Conservation (phyloP, 2,329 filamentous ascomycete species). For the Aureobasidium musti region DNA sequence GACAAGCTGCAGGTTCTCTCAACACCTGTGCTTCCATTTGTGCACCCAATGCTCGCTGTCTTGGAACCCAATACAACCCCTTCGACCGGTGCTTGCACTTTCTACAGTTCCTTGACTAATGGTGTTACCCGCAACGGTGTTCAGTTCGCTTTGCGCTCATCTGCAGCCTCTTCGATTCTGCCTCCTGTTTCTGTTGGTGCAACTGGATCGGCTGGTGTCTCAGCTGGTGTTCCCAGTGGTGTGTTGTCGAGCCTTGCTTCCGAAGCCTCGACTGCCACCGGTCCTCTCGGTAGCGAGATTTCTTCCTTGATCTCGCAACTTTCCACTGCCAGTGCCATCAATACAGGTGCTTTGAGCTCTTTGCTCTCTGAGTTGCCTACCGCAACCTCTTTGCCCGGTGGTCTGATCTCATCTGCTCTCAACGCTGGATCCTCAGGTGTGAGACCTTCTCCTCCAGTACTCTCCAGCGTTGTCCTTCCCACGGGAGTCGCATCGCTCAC, state of each 20-base stretch:
- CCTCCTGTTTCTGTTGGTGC: slow-evolving; percentile 1
- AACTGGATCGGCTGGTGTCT: not conserved
- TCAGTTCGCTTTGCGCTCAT: slow-evolving; percentile 13
- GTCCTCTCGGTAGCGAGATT: slow-evolving; percentile 8
- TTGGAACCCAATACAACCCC: slow-evolving; percentile 13
- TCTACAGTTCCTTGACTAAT: slow-evolving; percentile 16
- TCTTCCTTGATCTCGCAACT: slow-evolving; percentile 18
- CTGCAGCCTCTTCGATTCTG: not conserved
- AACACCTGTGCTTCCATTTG: slow-evolving; percentile 12
- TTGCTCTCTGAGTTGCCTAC: slow-evolving; percentile 8
- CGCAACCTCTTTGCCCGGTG: not conserved
- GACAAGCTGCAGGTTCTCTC: slow-evolving; percentile 7
- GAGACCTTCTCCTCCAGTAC: not conserved
- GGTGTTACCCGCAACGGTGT: slow-evolving; percentile 12
- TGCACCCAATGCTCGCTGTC: not conserved
- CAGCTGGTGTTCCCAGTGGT: not conserved
- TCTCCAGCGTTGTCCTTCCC: not conserved
- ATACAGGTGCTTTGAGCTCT: slow-evolving; percentile 20
- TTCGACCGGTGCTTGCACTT: slow-evolving; percentile 11
- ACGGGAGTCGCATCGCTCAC: no score
- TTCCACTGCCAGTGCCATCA: slow-evolving; percentile 1
- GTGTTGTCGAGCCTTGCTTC: not conserved
- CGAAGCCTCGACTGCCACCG: slow-evolving; percentile 19
- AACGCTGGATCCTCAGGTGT: not conserved
- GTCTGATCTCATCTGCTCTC: not conserved